A percentile compares a stretch with the other conserved stretches of the same genome.
Conservation (phyloP, 345 rosid genomes). For the Eucalyptus erythrocorys region DNA sequence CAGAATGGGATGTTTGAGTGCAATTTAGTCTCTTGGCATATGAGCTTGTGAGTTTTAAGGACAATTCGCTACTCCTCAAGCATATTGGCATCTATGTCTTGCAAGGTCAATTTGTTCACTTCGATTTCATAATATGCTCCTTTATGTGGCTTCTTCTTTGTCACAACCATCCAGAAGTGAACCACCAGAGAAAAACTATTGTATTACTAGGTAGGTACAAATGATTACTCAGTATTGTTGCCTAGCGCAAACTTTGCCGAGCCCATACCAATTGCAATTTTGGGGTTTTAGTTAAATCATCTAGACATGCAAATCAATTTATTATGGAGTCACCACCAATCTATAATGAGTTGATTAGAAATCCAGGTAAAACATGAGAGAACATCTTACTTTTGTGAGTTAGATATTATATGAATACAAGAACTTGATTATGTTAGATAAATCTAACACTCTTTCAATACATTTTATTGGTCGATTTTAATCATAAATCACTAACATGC, state of each 20-base stretch:
- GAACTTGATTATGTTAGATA: too few relatives aligned
- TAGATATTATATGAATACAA: too few relatives aligned
- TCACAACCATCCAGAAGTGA: neutral
- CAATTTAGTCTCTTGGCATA: too few relatives aligned
- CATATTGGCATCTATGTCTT: neutral
- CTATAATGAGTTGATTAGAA: neutral
- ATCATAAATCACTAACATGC: neutral
- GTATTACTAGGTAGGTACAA: neutral
- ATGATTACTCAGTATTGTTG: neutral
- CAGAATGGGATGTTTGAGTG: too few relatives aligned
- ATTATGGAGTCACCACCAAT: too few relatives aligned
- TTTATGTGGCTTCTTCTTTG: neutral
- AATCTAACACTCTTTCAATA: too few relatives aligned
- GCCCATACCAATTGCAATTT: neutral
- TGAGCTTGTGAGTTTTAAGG: neutral
- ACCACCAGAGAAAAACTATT: neutral
- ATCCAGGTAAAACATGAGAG: too few relatives aligned
- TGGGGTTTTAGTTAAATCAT: neutral
- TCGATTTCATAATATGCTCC: neutral
- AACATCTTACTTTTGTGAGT: neutral
- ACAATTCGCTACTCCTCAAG: neutral
- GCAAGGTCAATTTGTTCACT: neutral
- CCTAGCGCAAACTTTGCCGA: too few relatives aligned
- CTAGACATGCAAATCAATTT: neutral
- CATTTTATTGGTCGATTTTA: too few relatives aligned